Evolutionary conservation across 139 green algal genomes (phyloP), one percentile per base, ranked within the genome.

Genomic region (Raphidocelis subcapitata): DNA sequence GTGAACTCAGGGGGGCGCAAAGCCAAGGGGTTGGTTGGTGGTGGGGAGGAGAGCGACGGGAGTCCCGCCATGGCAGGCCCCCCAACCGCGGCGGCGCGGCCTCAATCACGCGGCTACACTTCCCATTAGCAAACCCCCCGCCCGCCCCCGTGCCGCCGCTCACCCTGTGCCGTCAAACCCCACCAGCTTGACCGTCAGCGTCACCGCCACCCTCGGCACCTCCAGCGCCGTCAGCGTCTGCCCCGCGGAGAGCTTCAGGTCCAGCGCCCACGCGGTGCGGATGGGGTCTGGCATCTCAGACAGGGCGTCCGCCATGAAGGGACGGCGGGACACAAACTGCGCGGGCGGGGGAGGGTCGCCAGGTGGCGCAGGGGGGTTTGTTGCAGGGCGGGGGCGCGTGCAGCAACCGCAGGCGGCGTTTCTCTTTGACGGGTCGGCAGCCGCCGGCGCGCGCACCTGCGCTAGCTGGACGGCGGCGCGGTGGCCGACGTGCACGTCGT

Each of bases 151-250:
- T 62, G 55, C 55, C 12, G 28, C 8, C 8, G 36, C 69, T 69
- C 33, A 76, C 69, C 69, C 69, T 33, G 68, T 59, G 32, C 71
- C 71, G 23, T 31, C 46, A 49, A 77, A 77, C n/a, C 61, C 62
- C 18, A 77, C 47, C 15, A 77, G 71, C 62, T 72, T 71, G 15
- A 77, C 71, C 18, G 64, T 37, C 2, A 77, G 61, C 21, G 3
- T 65, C 29, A 77, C 56, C 1, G 54, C 46, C 26, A 65, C 49
- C 0, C 46, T 29, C 2, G 36, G 21, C 31, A 57, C 47, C 3
- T 2, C 26, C 24, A 77, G 24, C 35, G 62, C 62, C 46, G 33
- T 10, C 2, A 77, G 62, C 31, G 71, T 77, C 35, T 71, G 47
- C 15, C 67, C 67, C 24, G 71, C 67, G 47, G 28, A 72, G 62